Evolutionary conservation across 305 asterid genomes (phyloP).

Genomic region (Ilex paraguariensis): DNA sequence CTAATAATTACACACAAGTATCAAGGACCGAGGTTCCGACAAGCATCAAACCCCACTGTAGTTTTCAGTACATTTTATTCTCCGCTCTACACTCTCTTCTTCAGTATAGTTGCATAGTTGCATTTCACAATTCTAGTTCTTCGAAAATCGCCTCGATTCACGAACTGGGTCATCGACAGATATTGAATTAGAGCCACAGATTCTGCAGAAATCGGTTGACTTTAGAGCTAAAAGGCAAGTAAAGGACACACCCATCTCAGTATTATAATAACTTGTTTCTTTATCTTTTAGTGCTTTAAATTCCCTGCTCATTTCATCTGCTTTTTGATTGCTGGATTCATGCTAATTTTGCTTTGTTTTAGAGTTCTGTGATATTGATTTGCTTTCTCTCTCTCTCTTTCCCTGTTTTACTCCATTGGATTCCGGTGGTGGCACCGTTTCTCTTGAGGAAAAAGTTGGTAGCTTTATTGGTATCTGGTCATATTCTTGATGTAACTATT

Average conservation of each 20-base stretch:
- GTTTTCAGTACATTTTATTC: not conserved
- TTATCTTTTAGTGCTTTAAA: not conserved
- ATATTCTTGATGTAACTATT: slow-evolving; percentile 17
- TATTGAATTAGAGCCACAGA: not conserved
- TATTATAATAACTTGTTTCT: not conserved
- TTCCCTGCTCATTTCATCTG: slow-evolving; percentile 1
- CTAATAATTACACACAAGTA: too few species aligned
- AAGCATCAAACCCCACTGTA: not conserved
- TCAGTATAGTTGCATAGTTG: not conserved
- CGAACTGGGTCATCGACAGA: not conserved
- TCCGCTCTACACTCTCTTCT: not conserved
- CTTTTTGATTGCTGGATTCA: slow-evolving; percentile 11
- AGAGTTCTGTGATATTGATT: slow-evolving; percentile 19
- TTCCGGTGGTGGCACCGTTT: slow-evolving; percentile 10
- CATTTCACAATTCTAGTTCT: not conserved
- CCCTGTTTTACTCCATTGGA: slow-evolving; percentile 13
- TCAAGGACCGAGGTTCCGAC: not conserved
- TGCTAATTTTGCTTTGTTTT: slow-evolving; percentile 16
- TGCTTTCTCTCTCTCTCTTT: slow-evolving; percentile 17
- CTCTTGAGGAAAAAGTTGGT: slow-evolving; percentile 31
- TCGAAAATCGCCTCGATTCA: not conserved
- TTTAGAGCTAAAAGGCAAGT: not conserved
- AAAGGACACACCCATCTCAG: not conserved
- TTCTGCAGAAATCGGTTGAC: not conserved
- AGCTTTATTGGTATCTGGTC: slow-evolving; percentile 40